phyloP scores from a whole-genome alignment of 129 eudicot species.

The Rutidosis leptorrhynchoides region DNA sequence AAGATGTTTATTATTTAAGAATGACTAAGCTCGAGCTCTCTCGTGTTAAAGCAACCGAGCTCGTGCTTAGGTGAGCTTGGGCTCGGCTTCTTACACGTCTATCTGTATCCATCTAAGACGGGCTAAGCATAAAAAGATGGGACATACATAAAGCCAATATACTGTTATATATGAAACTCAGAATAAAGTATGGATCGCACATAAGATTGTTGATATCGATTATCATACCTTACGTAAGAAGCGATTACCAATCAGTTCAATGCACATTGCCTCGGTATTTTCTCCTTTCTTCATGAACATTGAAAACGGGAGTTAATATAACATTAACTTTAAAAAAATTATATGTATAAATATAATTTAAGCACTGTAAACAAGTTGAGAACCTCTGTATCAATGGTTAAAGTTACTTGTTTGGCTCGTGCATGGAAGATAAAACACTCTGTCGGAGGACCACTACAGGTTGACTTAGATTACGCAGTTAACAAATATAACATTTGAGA shows the following conservation, averaged over 20 bases:
- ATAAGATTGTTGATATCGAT: slow-evolving; percentile 8
- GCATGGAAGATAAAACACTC: slow-evolving; percentile 94
- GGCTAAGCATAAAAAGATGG: neutral
- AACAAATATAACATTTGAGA: neutral
- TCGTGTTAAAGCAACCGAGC: too few relatives aligned
- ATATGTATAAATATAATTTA: neutral
- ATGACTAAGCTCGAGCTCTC: too few relatives aligned
- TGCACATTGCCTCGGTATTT: slow-evolving; percentile 60
- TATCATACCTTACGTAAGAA: slow-evolving; percentile 82
- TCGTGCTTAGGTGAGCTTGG: too few relatives aligned
- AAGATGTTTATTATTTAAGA: too few relatives aligned
- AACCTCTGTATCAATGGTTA: slow-evolving; percentile 47
- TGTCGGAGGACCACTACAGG: slow-evolving; percentile 94
- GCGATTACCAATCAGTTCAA: slow-evolving; percentile 91
- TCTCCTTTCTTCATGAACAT: slow-evolving; percentile 45
- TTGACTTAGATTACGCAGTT: slow-evolving; percentile 14
- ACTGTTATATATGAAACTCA: neutral
- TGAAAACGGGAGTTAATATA: slow-evolving; percentile 5
- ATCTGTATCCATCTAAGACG: neutral
- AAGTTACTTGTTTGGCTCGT: slow-evolving; percentile 69
- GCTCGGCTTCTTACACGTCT: neutral
- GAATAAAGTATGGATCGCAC: neutral
- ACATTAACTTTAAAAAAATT: neutral
- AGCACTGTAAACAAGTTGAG: neutral
- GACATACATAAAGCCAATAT: neutral